These are phyloP conservation scores for Vitis cinerea DNA, from an alignment of 164 flowering plant species.

Conservation along the genomic window DNA sequence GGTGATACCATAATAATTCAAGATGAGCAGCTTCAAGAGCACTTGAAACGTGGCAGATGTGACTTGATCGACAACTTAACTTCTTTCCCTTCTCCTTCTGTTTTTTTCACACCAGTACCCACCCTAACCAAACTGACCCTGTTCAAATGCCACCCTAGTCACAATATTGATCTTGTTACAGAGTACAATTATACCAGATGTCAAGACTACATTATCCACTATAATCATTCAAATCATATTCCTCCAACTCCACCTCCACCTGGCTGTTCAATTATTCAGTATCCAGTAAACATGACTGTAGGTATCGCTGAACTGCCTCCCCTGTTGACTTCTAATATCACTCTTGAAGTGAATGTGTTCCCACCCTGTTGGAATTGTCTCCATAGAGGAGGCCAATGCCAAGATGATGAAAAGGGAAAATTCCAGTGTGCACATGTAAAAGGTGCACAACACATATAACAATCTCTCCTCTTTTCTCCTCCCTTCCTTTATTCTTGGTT, in stretches of 20 bases:
- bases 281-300: background rate
- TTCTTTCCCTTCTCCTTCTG: conserved; percentile 1
- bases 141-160: conserved; percentile 9
- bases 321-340: background rate
- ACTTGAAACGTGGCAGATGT: background rate
- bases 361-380: background rate
- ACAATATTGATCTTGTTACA: background rate
- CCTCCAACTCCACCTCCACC: background rate
- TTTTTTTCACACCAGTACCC: background rate
- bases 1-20: background rate
- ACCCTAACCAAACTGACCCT: background rate
- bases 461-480: background rate
- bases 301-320: background rate
- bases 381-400: conserved; percentile 9
- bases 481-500: background rate
- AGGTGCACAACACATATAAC: background rate
- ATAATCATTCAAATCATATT: background rate
- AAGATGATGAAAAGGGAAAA: background rate
- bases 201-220: background rate
- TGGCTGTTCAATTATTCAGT: conserved; percentile 11
- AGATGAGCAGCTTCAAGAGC: background rate
- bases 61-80: conserved; percentile 2
- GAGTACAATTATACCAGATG: background rate
- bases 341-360: background rate
- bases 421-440: background rate